phyloP scores from a whole-genome alignment of 2,329 filamentous ascomycete genomes.

The Penicillium decumbens region DNA sequence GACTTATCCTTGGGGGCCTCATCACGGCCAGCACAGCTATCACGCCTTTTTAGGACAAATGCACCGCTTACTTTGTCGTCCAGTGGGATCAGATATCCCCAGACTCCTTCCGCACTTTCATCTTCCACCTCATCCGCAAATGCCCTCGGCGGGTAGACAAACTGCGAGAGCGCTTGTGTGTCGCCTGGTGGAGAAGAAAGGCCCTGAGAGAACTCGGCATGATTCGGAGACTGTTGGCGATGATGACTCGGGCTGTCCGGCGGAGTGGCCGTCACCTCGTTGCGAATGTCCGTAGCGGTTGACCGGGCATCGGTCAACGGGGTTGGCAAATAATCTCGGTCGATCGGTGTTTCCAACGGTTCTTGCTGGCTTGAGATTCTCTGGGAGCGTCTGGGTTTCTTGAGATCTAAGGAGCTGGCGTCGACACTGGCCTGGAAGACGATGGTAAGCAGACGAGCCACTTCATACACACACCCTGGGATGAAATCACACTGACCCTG shows the following conservation, averaged over 20 bases:
- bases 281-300: conserved; percentile 56
- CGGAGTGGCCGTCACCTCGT: conserved; percentile 69
- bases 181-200: conserved; percentile 66
- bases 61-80: conserved; percentile 64
- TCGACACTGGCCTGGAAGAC: conserved; percentile 59
- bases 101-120: conserved; percentile 79
- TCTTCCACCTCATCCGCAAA: conserved; percentile 80
- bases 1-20: conserved; percentile 27
- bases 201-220: conserved; percentile 34
- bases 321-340: conserved; percentile 70
- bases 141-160: conserved; percentile 64
- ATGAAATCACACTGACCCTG: conserved; percentile 53
- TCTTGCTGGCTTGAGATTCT: conserved; percentile 60
- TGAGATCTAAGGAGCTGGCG: conserved; percentile 59
- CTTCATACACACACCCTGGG: conserved; percentile 14
- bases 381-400: conserved; percentile 78
- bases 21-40: conserved; percentile 57
- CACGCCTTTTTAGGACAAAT: conserved; percentile 71
- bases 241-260: conserved; percentile 57
- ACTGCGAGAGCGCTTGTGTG: conserved; percentile 77
- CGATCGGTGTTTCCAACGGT: conserved; percentile 55
- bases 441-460: conserved; percentile 22
- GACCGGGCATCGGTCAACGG: conserved; percentile 69
- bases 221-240: conserved; percentile 42
- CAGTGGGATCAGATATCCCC: conserved; percentile 88